Evolutionary conservation across 352 stramenopile species (phyloP), one percentile per base, ranked within the genome.

Genomic region (Plasmopara viticola): DNA sequence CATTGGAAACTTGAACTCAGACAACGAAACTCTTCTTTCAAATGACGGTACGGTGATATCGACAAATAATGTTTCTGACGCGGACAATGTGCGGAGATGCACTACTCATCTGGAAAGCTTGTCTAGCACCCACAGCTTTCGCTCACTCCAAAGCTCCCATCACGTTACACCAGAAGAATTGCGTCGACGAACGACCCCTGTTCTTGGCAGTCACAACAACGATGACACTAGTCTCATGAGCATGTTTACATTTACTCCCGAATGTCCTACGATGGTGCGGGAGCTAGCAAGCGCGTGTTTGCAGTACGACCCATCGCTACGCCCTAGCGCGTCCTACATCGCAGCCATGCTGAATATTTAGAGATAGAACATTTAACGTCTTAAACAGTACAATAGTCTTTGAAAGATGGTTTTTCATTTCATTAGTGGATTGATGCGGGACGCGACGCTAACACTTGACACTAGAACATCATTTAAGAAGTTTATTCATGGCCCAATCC

Each of bases 311-410:
- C 75, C 80, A 41, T 84, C 72, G 28, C 56, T 87, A 51, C 73
- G 80, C 15, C 80, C 80, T 18, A 88, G 75, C 25, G 75, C 80
- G 20, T 79, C 74, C 51, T 87, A 90, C 51, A 78, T 88, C 40
- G 68, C 74, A 47, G 77, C 75, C n/a, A 87, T 87, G 77, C 62
- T 90, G 41, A 73, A 74, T 52, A 64, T 53, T 15, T 77, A 71
- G 33, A 48, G 56, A 28, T 15, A 9, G 0, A 25, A 64, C 41
- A 56, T 50, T 51, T 56, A 60, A 49, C 51, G 33, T 17, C 30
- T 17, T 38, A 58, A 63, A 57, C 57, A 53, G 58, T 67, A 68
- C 42, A 62, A 64, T 71, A 71, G 6, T 34, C 38, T 47, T 18
- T 31, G 45, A 51, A 43, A 51, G n/a, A 42, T 14, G 17, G 14